phyloP scores from a whole-genome alignment of 768 basidiomycete genomes.

The Termitomyces sp. region DNA sequence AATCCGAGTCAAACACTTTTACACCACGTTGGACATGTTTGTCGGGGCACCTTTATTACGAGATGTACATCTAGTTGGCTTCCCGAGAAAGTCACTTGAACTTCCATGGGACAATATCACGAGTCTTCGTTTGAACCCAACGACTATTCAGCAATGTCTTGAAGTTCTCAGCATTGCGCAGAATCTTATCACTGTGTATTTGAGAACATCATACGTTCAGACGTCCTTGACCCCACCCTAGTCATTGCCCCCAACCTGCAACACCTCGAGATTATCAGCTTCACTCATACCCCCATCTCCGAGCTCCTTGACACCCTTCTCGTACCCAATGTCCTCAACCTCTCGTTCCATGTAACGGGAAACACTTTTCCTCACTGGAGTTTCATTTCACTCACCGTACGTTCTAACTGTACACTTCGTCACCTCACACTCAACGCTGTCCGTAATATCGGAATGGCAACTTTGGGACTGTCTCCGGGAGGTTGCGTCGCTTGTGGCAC shows the following conservation, averaged over 20 bases:
- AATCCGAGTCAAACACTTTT: conserved; percentile 2
- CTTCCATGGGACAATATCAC: conserved; percentile 14
- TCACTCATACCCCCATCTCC: conserved; percentile 14
- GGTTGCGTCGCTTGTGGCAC: conserved; percentile 7
- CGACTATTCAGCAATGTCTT: conserved; percentile 15
- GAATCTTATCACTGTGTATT: conserved; percentile 15
- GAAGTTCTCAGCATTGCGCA: conserved; percentile 10
- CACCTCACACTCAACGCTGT: conserved; percentile 15
- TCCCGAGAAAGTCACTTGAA: conserved; percentile 9
- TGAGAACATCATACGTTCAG: conserved; percentile 15
- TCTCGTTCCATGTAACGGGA: conserved; percentile 15
- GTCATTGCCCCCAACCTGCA: conserved; percentile 11
- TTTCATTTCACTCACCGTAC: conserved; percentile 15
- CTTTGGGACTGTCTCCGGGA: conserved; percentile 16
- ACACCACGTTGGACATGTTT: conserved; percentile 10
- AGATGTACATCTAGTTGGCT: conserved; percentile 11
- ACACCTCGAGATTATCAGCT: conserved; percentile 14
- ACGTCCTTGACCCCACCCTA: conserved; percentile 16
- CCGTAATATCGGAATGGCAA: conserved; percentile 13
- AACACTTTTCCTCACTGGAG: conserved; percentile 18
- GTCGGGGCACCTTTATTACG: conserved; percentile 10
- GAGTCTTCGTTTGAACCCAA: conserved; percentile 13
- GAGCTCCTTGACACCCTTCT: conserved; percentile 17
- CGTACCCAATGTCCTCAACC: conserved; percentile 9
- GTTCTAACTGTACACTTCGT: conserved; percentile 11